phyloP scores from a whole-genome alignment of 176 grass and related monocot genomes.

The Aegilops bicornis region DNA sequence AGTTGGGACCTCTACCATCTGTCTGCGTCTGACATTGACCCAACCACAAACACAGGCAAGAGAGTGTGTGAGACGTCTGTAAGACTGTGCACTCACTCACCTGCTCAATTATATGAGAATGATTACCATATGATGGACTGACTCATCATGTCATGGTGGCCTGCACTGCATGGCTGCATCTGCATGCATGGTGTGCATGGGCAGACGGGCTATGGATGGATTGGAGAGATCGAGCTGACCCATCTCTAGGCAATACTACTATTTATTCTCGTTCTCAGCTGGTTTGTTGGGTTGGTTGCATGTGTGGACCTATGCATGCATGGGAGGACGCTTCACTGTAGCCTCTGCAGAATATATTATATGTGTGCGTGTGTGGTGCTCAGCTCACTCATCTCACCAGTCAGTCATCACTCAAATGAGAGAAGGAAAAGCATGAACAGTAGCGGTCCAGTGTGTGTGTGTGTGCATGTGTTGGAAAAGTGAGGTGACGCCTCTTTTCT shows the following conservation, averaged over 20 bases:
- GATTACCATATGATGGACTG: slow-evolving; percentile 45
- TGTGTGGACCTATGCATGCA: not conserved
- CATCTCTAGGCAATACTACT: not conserved
- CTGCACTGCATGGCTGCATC: not conserved
- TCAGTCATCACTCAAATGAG: not conserved
- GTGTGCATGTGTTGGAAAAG: not conserved
- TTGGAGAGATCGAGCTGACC: not conserved
- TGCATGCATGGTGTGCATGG: not conserved
- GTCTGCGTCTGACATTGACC: slow-evolving; percentile 7
- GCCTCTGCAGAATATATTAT: not conserved
- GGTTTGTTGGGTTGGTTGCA: not conserved
- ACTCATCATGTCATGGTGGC: not conserved
- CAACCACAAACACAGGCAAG: not conserved
- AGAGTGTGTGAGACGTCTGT: not conserved
- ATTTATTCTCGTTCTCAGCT: slow-evolving; percentile 18
- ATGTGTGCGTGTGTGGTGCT: no score
- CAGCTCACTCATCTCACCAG: not conserved
- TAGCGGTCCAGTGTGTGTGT: not conserved
- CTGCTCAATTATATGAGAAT: slow-evolving; percentile 41
- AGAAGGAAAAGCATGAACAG: not conserved
- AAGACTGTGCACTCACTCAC: not conserved
- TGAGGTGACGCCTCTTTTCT: not conserved
- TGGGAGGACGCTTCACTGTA: not conserved
- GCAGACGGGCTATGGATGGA: not conserved
- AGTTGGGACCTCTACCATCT: not conserved